These are phyloP conservation scores for Stemphylium vesicarium DNA, from an alignment of 2,329 filamentous ascomycete species.

Conservation along the genomic window DNA sequence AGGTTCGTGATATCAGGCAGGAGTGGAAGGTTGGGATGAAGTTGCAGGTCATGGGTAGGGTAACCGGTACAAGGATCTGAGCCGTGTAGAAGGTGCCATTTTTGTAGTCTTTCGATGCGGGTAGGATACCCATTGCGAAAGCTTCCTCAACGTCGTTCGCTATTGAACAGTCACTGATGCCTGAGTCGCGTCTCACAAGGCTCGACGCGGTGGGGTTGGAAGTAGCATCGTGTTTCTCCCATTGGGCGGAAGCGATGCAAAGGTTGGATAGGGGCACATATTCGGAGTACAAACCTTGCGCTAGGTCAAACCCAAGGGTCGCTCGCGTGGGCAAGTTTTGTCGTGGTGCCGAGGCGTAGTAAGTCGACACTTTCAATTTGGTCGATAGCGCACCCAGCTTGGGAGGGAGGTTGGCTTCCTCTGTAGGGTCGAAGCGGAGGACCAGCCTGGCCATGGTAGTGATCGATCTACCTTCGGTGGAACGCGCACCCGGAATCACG, in stretches of 20 bases:
- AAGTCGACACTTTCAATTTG: slow-evolving; percentile 65
- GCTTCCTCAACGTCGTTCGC: slow-evolving; percentile 18
- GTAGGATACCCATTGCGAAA: slow-evolving; percentile 41
- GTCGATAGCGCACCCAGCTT: slow-evolving; percentile 59
- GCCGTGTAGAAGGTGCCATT: slow-evolving; percentile 65
- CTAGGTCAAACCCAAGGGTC: slow-evolving; percentile 52
- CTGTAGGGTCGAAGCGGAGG: slow-evolving; percentile 66
- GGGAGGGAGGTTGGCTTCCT: slow-evolving; percentile 59
- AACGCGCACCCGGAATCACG: slow-evolving; percentile 53
- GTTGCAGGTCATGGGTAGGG: slow-evolving; percentile 64
- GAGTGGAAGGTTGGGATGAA: slow-evolving; percentile 74
- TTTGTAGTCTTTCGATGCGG: slow-evolving; percentile 51
- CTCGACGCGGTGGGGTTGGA: slow-evolving; percentile 37
- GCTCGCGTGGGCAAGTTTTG: slow-evolving; percentile 56
- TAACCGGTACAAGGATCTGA: slow-evolving; percentile 67
- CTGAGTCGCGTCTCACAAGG: slow-evolving; percentile 51
- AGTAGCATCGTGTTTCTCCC: slow-evolving; percentile 56
- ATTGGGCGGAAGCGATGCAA: slow-evolving; percentile 63
- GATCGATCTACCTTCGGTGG: slow-evolving; percentile 50
- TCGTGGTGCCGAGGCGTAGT: slow-evolving; percentile 61
- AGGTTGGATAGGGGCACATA: slow-evolving; percentile 60
- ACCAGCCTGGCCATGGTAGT: slow-evolving; percentile 63
- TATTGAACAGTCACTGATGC: slow-evolving; percentile 45
- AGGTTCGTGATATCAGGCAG: slow-evolving; percentile 69
- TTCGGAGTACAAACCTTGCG: slow-evolving; percentile 61